Evolutionary conservation across 139 green algal genomes (phyloP).

Genomic region (Cymbomonas tetramitiformis): DNA sequence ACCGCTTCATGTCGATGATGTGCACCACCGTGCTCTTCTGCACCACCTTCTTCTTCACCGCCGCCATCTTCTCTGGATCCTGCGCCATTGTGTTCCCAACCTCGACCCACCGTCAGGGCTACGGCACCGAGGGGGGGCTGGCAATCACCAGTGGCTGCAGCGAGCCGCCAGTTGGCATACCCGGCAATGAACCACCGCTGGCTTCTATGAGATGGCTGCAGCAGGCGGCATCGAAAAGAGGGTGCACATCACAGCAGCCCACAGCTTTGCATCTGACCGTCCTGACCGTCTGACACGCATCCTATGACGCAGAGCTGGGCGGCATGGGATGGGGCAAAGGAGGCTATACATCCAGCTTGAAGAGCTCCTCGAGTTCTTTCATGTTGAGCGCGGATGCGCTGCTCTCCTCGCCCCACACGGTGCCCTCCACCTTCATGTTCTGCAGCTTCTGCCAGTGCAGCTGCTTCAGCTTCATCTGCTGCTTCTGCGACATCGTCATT

Average conservation of each 20-base stretch:
- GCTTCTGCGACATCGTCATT: slow-evolving; percentile 25
- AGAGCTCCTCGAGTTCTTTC: slow-evolving; percentile 41
- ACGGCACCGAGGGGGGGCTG: too few relatives aligned
- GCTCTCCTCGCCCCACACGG: slow-evolving; percentile 39
- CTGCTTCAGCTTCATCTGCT: slow-evolving; percentile 50
- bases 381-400: slow-evolving; percentile 31
- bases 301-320: too few relatives aligned
- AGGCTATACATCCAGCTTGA: slow-evolving; percentile 17
- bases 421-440: slow-evolving; percentile 22
- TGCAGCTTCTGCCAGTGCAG: slow-evolving; percentile 74
- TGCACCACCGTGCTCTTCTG: slow-evolving; percentile 27
- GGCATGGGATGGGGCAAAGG: too few relatives aligned
- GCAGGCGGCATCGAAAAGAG: too few relatives aligned
- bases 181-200: too few relatives aligned
- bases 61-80: slow-evolving; percentile 23
- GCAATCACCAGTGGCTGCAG: too few relatives aligned
- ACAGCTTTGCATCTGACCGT: neutral
- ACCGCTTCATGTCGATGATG: slow-evolving; percentile 56
- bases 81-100: neutral
- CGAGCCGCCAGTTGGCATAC: too few relatives aligned
- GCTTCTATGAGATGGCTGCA: too few relatives aligned
- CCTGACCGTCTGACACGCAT: too few relatives aligned
- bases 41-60: slow-evolving; percentile 22
- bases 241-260: neutral
- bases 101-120: too few relatives aligned